Base-by-base conservation (phyloP, 1,284 basidiomycete genomes). In the Puccinia hordei region DNA sequence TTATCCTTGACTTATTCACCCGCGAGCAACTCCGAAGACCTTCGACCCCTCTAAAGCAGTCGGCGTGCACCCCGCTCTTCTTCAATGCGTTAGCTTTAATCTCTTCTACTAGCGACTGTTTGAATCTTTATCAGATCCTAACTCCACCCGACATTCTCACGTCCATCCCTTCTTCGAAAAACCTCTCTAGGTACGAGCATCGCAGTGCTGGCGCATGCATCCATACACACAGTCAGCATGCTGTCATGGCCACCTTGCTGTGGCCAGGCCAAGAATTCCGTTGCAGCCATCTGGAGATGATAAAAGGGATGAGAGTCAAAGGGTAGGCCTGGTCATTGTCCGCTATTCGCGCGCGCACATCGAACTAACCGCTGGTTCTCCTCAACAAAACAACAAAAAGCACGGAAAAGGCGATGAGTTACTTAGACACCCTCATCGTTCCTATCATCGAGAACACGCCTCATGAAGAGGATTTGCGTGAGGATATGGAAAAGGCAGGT, bases 401-500 rank as follows among this genome's bases (percentile, higher is more conserved):
- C 10, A 90, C 88, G 38, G 92, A 91, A 13, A 86, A 87, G 41
- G 89, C 92, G 0, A 85, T 93, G 81, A 91, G 91, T 1, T 94
- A 92, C 86, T 89, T 93, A 76, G 92, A 94, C 85, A 93, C 92
- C 1, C 88, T 94, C n/a, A 90, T 90, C 81, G 88, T 94, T 5
- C 93, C 92, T 0, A 94, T 94, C 84, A 94, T 94, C 82, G 91
- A 93, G 83, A 94, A 94, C 84, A 94, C 93, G 2, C 92, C 93
- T 6, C 88, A 92, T 81, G 93, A 94, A 85, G 92, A 93, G 85
- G 93, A 94, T 85, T 87, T 94, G 81, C 92, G 90, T 79, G 92
- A 92, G 57, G 91, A 91, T 82, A 94, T 94, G 92, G 92, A 90
- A 1, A 89, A 89, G 74, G 87, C 87, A 73, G 66, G 86, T 83